Conservation (phyloP, 140 eudicot species). For the Bidens hawaiensis region DNA sequence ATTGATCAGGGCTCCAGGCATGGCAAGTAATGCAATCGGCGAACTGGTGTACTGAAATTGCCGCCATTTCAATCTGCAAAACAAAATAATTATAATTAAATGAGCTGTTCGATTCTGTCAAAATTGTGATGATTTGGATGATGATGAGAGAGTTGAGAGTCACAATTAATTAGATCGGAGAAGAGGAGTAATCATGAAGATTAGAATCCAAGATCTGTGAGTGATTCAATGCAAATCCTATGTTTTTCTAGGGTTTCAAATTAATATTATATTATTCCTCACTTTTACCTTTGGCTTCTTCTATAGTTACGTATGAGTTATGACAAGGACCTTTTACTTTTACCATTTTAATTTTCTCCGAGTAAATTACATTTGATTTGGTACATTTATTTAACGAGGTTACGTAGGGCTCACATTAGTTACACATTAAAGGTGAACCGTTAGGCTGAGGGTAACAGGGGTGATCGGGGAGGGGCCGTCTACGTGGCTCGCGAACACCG, state of each 20-base stretch:
- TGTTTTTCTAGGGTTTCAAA: conserved; percentile 20
- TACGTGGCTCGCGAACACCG: too few relatives aligned
- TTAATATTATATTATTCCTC: conserved; percentile 10
- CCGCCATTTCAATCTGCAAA: conserved; percentile 60
- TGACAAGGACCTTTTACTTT: neutral
- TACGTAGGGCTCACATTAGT: too few relatives aligned
- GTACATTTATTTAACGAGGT: too few relatives aligned
- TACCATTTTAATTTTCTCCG: neutral
- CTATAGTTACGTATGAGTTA: neutral
- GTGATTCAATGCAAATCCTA: conserved; percentile 16
- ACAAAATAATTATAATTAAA: conserved; percentile 2
- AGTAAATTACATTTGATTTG: too few relatives aligned
- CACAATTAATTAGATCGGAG: conserved; percentile 22
- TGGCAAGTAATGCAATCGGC: conserved; percentile 88
- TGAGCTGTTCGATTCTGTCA: conserved; percentile 12
- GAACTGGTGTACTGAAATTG: conserved; percentile 72
- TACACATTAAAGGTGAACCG: too few relatives aligned
- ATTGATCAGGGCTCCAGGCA: conserved; percentile 95
- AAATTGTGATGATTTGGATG: neutral
- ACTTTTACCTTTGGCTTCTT: conserved; percentile 5
- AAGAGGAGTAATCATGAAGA: conserved; percentile 21
- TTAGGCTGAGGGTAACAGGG: too few relatives aligned
- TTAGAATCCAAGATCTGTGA: conserved; percentile 24
- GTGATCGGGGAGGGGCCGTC: too few relatives aligned
- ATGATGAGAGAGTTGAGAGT: conserved; percentile 11